These are phyloP conservation scores for Penicillium decumbens DNA, from an alignment of 2,329 filamentous ascomycete species.

Conservation along the genomic window DNA sequence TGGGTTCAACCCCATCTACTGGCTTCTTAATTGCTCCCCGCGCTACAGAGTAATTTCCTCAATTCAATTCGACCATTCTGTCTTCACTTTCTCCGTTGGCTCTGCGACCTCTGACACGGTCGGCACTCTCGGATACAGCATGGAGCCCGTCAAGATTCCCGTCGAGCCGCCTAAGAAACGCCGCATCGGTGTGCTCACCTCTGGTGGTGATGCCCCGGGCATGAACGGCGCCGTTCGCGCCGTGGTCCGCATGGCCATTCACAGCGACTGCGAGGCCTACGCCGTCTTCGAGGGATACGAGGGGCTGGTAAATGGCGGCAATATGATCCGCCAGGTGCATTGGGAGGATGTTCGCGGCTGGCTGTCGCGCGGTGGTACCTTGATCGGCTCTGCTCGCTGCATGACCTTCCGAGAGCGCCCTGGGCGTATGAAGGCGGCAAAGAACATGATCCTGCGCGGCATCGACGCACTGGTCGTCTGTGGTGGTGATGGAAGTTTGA, in stretches of 20 bases:
- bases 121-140: conserved; percentile 12
- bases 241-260: conserved; percentile 85
- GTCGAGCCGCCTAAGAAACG: conserved; percentile 49
- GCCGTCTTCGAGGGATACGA: conserved; percentile 94
- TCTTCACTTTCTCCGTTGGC: conserved; percentile 4
- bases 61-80: conserved; percentile 3
- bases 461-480: conserved; percentile 97
- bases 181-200: conserved; percentile 86
- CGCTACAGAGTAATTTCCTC: conserved; percentile 7
- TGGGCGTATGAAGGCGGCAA: conserved; percentile 78
- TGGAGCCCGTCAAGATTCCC: conserved; percentile 29
- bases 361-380: conserved; percentile 86
- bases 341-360: conserved; percentile 96
- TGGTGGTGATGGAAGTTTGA: conserved; percentile 92
- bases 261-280: conserved; percentile 73
- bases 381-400: conserved; percentile 92
- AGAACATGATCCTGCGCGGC: conserved; percentile 87
- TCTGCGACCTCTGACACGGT: conserved; percentile 11
- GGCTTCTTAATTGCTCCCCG: conserved; percentile 17
- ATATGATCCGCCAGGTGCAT: conserved; percentile 79
- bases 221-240: conserved; percentile 92
- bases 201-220: conserved; percentile 86
- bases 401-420: conserved; percentile 85
- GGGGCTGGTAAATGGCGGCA: conserved; percentile 81
- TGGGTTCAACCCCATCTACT: conserved; percentile 26